These are phyloP conservation scores for Aureobasidium sp. DNA, from an alignment of 2,329 filamentous ascomycete species.

Conservation along the genomic window DNA sequence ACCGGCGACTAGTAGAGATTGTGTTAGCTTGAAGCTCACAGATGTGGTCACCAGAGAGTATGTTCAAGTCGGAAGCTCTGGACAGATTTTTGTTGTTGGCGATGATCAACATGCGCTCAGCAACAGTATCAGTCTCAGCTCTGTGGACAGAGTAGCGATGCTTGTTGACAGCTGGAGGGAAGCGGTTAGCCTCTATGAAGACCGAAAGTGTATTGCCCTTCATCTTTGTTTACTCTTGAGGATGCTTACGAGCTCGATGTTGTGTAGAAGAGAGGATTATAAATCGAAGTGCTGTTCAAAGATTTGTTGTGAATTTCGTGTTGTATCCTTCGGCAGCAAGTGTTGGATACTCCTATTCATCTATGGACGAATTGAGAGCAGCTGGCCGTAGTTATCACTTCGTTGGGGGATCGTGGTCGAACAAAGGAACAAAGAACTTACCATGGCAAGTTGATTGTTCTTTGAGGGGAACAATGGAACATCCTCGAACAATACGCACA, in stretches of 20 bases:
- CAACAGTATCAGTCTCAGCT: not conserved
- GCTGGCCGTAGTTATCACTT: not conserved
- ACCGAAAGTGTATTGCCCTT: not conserved
- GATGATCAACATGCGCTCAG: not conserved
- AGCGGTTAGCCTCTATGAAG: slow-evolving; percentile 9
- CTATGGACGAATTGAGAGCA: not conserved
- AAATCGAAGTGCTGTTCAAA: not conserved
- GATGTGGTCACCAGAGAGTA: not conserved
- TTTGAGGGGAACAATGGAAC: not conserved
- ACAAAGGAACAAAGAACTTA: not conserved
- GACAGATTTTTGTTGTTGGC: not conserved
- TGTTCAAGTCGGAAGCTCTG: not conserved
- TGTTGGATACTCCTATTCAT: not conserved
- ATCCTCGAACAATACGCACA: not conserved
- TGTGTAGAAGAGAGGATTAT: not conserved
- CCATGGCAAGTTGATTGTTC: too few relatives aligned
- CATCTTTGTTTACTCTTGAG: not conserved
- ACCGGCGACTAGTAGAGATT: not conserved
- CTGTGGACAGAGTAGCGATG: not conserved
- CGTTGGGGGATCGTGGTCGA: not conserved
- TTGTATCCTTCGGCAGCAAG: not conserved
- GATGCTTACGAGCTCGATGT: not conserved
- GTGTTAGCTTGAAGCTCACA: not conserved
- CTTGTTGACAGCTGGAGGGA: slow-evolving; percentile 2
- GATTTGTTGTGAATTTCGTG: not conserved